phyloP scores from a whole-genome alignment of 2,329 filamentous ascomycete genomes.

The Penicillium sp. region DNA sequence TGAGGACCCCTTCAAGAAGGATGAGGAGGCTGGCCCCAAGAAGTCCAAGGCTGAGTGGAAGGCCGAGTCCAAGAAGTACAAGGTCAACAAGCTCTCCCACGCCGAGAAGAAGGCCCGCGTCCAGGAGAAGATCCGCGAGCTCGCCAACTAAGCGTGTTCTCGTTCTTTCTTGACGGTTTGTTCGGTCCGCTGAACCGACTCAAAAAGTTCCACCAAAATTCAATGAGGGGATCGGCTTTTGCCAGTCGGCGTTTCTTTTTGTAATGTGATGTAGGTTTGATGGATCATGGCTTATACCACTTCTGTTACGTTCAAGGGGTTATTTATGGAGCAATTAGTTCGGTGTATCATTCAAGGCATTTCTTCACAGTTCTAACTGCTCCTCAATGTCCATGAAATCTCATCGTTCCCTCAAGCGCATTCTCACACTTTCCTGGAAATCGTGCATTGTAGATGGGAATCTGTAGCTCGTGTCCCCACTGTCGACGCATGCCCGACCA shows the following conservation, averaged over 20 bases:
- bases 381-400: slow-evolving; percentile 30
- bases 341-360: slow-evolving; percentile 33
- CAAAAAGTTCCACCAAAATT: slow-evolving; percentile 25
- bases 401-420: slow-evolving; percentile 26
- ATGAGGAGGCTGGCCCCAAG: slow-evolving; percentile 69
- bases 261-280: slow-evolving; percentile 27
- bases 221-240: slow-evolving; percentile 28
- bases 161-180: slow-evolving; percentile 21
- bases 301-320: slow-evolving; percentile 24
- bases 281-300: slow-evolving; percentile 31
- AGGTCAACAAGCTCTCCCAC: slow-evolving; percentile 71
- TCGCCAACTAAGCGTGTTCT: slow-evolving; percentile 49
- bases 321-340: slow-evolving; percentile 31
- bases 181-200: slow-evolving; percentile 14
- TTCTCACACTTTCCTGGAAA: slow-evolving; percentile 8
- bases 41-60: slow-evolving; percentile 98
- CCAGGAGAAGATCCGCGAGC: slow-evolving; percentile 85
- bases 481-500: neutral
- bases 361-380: slow-evolving; percentile 32
- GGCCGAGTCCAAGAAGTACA: slow-evolving; percentile 90
- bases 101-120: slow-evolving; percentile 80
- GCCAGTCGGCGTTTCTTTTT: slow-evolving; percentile 26
- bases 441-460: slow-evolving; percentile 12
- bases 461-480: neutral
- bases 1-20: slow-evolving; percentile 97